These are phyloP conservation scores for Dactylorhiza incarnata DNA, from an alignment of 106 monocot genomes.

Conservation along the genomic window DNA sequence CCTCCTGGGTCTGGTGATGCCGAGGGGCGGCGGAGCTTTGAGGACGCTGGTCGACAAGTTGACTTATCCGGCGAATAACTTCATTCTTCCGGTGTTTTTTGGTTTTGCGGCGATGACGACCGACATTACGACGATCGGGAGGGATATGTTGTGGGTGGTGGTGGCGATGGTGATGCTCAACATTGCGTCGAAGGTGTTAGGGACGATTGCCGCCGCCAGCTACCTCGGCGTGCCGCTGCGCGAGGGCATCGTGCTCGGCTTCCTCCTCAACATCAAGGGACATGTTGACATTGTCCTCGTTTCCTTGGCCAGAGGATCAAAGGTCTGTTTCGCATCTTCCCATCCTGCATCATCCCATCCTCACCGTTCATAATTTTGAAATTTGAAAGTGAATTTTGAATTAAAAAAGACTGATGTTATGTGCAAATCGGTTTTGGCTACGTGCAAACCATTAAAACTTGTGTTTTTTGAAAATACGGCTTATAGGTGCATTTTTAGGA, in stretches of 20 bases:
- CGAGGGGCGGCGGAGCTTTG: constrained; percentile 39
- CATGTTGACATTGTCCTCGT: constrained; percentile 51
- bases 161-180: constrained; percentile 16
- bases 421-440: no score
- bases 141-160: not conserved
- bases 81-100: constrained; percentile 58
- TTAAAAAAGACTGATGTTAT: no score
- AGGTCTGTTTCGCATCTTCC: no score
- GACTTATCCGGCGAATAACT: constrained; percentile 29
- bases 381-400: no score
- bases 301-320: constrained; percentile 6
- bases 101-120: constrained; percentile 24
- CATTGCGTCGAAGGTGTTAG: constrained; percentile 35
- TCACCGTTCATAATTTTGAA: no score
- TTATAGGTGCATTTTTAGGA: no score
- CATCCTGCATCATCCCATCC: no score
- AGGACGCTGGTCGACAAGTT: constrained; percentile 43
- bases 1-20: constrained; percentile 43
- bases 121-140: constrained; percentile 9
- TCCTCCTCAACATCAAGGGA: constrained; percentile 70
- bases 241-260: constrained; percentile 38
- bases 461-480: no score
- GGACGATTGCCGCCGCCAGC: constrained; percentile 32
- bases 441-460: no score
- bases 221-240: constrained; percentile 23